Base-by-base conservation (phyloP, 2,329 filamentous ascomycete genomes). In the Colletotrichum paranaense region DNA sequence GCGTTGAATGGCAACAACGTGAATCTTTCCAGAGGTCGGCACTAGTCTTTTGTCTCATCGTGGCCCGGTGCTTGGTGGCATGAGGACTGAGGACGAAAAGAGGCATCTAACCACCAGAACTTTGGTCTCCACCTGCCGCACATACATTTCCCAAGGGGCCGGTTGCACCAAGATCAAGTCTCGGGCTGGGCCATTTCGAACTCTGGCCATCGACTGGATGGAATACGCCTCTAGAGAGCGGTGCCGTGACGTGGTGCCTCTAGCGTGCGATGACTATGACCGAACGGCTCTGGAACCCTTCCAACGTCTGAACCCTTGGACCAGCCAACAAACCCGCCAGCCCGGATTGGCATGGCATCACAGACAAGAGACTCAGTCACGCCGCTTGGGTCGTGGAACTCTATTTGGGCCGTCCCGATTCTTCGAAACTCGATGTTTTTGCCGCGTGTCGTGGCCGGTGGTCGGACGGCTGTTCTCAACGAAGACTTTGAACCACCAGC, bases 301-400 rank as follows among this genome's bases (percentile, higher is more conserved):
- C 58, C 70, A 73, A 73, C 70, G 70, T 73, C 67, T 65, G 66
- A 62, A 52, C 66, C 67, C 55, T 56, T 57, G 42, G 49, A n/a
- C 30, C 32, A 69, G 66, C 70, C 59, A 55, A n/a, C 52, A 28
- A 68, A 60, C 56, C 70, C 70, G 57, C 38, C 58, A 65, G 53
- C 32, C 70, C 70, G 70, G 70, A 65, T 73, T 69, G 67, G 60
- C 60, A 73, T 65, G 70, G 67, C 70, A 73, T 55, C 46, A 70
- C 66, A 70, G 67, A 70, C 55, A 56, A 70, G 26, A 73, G 66
- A 60, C 42, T 46, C 46, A 69, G 59, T 64, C 57, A 22, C 32
- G 35, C 24, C 32, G 35, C 24, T 60, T n/a, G n/a, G 56, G 42
- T 42, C 59, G 60, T 65, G 55, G 53, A 65, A 73, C 70, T 70